Evolutionary conservation across 1,139 yeast genomes (phyloP).

Genomic region (Candida tetrigidarum): DNA sequence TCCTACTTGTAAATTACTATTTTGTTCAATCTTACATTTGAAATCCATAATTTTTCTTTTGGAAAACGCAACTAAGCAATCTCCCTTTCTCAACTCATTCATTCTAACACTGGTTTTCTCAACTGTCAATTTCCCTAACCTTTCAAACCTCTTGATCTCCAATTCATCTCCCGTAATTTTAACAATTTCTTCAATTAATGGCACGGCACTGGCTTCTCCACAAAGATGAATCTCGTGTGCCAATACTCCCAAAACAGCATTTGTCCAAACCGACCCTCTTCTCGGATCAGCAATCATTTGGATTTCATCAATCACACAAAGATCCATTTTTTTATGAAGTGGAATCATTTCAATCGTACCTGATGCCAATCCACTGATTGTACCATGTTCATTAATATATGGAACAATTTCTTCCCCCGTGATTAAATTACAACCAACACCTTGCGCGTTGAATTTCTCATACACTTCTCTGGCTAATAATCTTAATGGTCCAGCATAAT

Average conservation of each 20-base stretch:
- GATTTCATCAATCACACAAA: conserved; percentile 93
- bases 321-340: conserved; percentile 66
- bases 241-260: conserved; percentile 83
- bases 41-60: conserved; percentile 68
- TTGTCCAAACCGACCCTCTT: conserved; percentile 96
- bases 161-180: conserved; percentile 80
- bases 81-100: conserved; percentile 61
- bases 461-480: conserved; percentile 89
- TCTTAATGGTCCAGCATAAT: conserved; percentile 94
- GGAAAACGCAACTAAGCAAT: conserved; percentile 88
- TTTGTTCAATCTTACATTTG: conserved; percentile 66
- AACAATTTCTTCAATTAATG: conserved; percentile 60
- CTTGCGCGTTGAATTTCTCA: conserved; percentile 71
- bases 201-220: conserved; percentile 87
- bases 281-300: conserved; percentile 86
- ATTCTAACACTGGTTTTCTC: conserved; percentile 41
- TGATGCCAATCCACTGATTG: conserved; percentile 71
- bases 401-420: conserved; percentile 94
- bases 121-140: conserved; percentile 74
- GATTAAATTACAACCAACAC: conserved; percentile 75
- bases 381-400: conserved; percentile 69
- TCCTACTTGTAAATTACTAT: conserved; percentile 72
- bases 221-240: conserved; percentile 90
- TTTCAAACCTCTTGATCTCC: conserved; percentile 64
- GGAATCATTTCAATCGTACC: conserved; percentile 97